A percentile compares a stretch with the other conserved stretches of the same genome.
These are phyloP conservation scores for Paecilomyces sp. DNA, from an alignment of 2,329 filamentous ascomycete genomes.

Conservation along the genomic window DNA sequence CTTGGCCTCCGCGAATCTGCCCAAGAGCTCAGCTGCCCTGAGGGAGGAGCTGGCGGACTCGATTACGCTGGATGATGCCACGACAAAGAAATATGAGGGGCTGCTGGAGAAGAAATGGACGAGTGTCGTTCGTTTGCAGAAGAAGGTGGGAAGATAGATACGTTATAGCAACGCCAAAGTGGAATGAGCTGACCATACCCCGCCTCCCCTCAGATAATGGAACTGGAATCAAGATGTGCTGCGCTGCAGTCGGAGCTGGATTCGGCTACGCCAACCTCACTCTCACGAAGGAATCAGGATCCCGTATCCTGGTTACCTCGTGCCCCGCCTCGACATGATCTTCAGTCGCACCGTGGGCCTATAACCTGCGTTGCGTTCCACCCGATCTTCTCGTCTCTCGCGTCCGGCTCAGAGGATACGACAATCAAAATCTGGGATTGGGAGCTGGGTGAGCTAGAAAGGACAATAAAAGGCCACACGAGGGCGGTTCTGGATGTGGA, in stretches of 20 bases:
- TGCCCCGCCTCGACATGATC: slow-evolving; percentile 69
- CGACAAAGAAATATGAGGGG: slow-evolving; percentile 88
- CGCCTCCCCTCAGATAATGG: slow-evolving; percentile 64
- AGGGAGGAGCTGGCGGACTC: slow-evolving; percentile 68
- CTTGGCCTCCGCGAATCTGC: slow-evolving; percentile 64
- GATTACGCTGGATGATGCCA: slow-evolving; percentile 65
- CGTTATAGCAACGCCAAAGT: background rate
- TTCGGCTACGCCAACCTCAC: slow-evolving; percentile 69
- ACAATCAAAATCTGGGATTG: slow-evolving; percentile 98
- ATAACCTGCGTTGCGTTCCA: slow-evolving; percentile 90
- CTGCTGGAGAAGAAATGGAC: slow-evolving; percentile 98
- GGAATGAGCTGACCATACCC: slow-evolving; percentile 4
- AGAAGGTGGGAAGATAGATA: slow-evolving; percentile 58
- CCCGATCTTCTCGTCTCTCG: slow-evolving; percentile 81
- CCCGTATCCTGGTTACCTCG: slow-evolving; percentile 81
- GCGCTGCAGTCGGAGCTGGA: slow-evolving; percentile 77
- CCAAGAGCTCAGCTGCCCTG: slow-evolving; percentile 62
- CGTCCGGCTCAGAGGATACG: slow-evolving; percentile 83
- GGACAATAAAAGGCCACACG: slow-evolving; percentile 87
- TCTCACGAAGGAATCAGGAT: slow-evolving; percentile 74
- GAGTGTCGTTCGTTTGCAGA: slow-evolving; percentile 86
- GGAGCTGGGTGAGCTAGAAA: slow-evolving; percentile 84
- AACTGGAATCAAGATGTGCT: slow-evolving; percentile 70
- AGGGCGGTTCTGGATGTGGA: slow-evolving; percentile 83
- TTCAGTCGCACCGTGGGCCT: slow-evolving; percentile 73